These are phyloP conservation scores for Aurinia saxatilis DNA, from an alignment of 345 rosid genomes.

Conservation along the genomic window DNA sequence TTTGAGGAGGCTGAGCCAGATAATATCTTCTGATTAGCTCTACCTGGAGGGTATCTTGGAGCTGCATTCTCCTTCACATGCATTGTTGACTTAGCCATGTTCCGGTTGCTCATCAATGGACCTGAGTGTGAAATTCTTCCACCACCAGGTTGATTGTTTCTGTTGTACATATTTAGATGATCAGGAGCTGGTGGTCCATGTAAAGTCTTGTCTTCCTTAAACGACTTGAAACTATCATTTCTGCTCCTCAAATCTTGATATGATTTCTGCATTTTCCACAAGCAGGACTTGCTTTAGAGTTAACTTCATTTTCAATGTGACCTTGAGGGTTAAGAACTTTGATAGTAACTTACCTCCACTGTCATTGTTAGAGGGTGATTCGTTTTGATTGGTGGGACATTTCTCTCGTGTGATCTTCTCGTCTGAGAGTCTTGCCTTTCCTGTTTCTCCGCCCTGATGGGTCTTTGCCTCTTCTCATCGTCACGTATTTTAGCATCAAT, in stretches of 20 bases:
- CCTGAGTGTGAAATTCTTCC: conserved; percentile 26
- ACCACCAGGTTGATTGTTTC: conserved; percentile 1
- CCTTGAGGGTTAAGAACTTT: not conserved
- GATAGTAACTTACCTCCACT: conserved; percentile 23
- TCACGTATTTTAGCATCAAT: conserved; percentile 91
- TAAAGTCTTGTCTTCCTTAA: conserved; percentile 16
- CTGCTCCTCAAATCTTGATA: conserved; percentile 18
- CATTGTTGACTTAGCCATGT: not conserved
- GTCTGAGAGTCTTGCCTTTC: conserved; percentile 14
- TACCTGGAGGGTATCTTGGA: conserved; percentile 16
- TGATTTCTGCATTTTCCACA: conserved; percentile 23
- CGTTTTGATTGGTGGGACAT: conserved; percentile 9
- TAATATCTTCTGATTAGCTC: conserved; percentile 4
- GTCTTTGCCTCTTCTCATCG: conserved; percentile 48
- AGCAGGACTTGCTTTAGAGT: not conserved
- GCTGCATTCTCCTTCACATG: conserved; percentile 19
- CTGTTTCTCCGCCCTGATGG: conserved; percentile 19
- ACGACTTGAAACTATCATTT: conserved; percentile 19
- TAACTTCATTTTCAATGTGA: not conserved
- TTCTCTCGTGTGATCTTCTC: conserved; percentile 20
- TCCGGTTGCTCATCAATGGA: conserved; percentile 19
- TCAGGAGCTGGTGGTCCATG: conserved; percentile 10
- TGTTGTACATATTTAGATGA: not conserved
- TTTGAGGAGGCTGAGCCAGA: conserved; percentile 14
- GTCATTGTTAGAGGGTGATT: conserved; percentile 10